Base-by-base conservation (phyloP, 192 early-diverging fungal species). In the Powellomyces hirtus region DNA sequence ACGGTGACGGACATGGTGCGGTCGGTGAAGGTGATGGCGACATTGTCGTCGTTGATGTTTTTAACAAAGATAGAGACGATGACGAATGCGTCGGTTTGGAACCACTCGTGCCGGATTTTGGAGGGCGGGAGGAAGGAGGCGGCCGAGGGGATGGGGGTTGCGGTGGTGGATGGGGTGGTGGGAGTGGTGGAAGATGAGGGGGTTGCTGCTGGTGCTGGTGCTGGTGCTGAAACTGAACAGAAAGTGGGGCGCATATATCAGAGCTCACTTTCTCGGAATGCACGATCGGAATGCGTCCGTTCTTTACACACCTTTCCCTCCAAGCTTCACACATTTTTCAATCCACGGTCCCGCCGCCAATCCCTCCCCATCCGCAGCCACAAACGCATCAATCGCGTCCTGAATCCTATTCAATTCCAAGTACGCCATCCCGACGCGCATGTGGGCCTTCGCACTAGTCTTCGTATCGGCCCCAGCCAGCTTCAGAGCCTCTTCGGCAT, bases 31-130 rank as follows among this genome's bases (percentile, higher is more conserved):
- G 85, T 83, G 70, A 98, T 67, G 30, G 59, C 4, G 13, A 76
- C 72, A 49, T 44, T 30, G 29, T 31, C 30, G 11, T 71, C 62
- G 53, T 88, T 71, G 34, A 90, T 77, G 22, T 91, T 90, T 82
- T 95, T 97, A 78, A 94, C 89, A 71, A 98, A 97, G 40, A 99
- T 81, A 42, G 89, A 85, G 38, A 99, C 73, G 13, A 89, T 94
- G 33, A 99, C 89, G 76, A 76, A 87, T 27, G 79, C 71, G 62
- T 98, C 97, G 68, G 89, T 99, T 76, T 99, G 97, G 79, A 91
- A 97, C 96, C 95, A 98, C 79, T 98, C 96, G 66, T 97, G 94
- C 66, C 96, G 77, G 68, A 87, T 81, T 71, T 82, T 82, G 26
- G 80, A 71, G 31, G 79, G 76, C 6, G 79, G 68, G 30, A 81